Evolutionary conservation across 1,139 yeast species (phyloP).

Genomic region (Pneumocystis canis): DNA sequence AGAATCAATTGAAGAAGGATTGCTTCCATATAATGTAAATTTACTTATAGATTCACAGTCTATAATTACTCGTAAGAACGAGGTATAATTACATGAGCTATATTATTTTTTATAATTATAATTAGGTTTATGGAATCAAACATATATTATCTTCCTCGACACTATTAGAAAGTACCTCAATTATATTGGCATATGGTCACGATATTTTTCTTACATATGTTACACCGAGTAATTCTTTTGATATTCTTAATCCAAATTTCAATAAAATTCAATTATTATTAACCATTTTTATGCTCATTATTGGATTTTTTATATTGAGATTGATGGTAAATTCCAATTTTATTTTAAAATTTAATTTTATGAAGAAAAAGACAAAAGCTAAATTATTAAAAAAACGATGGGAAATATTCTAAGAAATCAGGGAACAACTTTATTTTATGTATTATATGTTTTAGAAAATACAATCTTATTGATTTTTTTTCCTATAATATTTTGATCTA

Average conservation of each 20-base stretch:
- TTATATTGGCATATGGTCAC: constrained; percentile 47
- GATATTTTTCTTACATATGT: constrained; percentile 66
- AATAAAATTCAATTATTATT: constrained; percentile 48
- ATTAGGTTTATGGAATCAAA: constrained; percentile 21
- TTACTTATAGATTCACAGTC: constrained; percentile 34
- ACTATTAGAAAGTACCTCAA: constrained; percentile 63
- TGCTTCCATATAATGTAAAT: constrained; percentile 49
- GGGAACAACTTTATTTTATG: background rate
- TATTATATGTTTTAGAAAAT: background rate
- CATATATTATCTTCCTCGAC: constrained; percentile 41
- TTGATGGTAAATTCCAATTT: constrained; percentile 36
- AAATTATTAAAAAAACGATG: background rate
- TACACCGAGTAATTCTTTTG: constrained; percentile 76
- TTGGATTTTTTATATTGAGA: constrained; percentile 34
- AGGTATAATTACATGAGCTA: constrained; percentile 1
- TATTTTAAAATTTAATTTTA: constrained; percentile 23
- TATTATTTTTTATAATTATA: constrained; percentile 20
- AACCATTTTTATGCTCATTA: constrained; percentile 43
- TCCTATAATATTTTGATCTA: background rate
- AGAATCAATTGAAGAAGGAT: constrained; percentile 47
- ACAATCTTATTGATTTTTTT: background rate
- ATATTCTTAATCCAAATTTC: constrained; percentile 52
- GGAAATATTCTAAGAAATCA: background rate
- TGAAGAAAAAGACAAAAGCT: background rate
- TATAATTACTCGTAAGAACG: constrained; percentile 29